Conservation (phyloP, 495 filamentous ascomycete species). For the Neurospora sp. region DNA sequence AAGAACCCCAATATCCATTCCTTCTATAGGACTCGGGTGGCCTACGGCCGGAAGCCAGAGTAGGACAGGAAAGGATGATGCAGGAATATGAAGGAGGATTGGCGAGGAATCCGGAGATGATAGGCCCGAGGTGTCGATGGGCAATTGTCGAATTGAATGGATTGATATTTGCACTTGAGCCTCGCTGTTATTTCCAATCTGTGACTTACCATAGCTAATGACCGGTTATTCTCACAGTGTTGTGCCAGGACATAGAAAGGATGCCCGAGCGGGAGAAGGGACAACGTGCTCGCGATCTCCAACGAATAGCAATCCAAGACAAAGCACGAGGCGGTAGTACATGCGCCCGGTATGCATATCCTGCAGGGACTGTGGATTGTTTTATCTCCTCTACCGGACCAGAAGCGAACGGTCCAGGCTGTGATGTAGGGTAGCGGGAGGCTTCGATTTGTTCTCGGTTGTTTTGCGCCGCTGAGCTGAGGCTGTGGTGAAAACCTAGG, state of each 20-base stretch:
- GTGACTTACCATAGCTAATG: no score
- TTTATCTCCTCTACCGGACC: background rate
- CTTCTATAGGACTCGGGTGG: slow-evolving; percentile 3
- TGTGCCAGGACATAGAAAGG: background rate
- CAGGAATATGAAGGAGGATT: no score
- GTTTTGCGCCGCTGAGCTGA: background rate
- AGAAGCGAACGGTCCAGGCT: background rate
- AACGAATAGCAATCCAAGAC: background rate
- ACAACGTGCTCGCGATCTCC: background rate
- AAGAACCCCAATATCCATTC: background rate
- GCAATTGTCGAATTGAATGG: no score
- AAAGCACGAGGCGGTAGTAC: background rate
- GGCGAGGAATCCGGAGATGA: no score
- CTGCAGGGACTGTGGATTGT: background rate
- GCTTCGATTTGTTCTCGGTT: background rate
- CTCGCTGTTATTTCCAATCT: no score
- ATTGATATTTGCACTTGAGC: no score
- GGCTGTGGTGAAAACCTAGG: no score
- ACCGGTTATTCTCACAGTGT: background rate
- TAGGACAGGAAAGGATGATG: no score
- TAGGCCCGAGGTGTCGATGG: no score
- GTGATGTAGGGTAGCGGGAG: background rate
- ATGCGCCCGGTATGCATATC: background rate
- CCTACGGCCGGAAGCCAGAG: no score
- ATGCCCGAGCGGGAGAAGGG: background rate